Conservation (phyloP, 345 rosid species). For the Salix suchowensis region DNA sequence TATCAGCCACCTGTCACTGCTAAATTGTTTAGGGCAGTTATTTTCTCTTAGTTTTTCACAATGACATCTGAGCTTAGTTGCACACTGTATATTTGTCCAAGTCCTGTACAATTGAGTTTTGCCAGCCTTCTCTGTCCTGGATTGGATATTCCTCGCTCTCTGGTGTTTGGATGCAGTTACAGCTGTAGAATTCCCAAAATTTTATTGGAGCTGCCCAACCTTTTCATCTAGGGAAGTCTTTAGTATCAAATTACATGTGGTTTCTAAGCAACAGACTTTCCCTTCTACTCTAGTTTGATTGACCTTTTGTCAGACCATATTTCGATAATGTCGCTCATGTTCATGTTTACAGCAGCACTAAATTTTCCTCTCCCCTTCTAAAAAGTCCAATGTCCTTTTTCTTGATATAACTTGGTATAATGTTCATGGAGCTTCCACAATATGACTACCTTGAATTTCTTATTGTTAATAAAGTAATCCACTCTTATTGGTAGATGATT, state of each 20-base stretch:
- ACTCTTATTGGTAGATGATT: neutral
- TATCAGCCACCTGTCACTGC: neutral
- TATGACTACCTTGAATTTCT: neutral
- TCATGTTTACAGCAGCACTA: neutral
- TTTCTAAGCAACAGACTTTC: neutral
- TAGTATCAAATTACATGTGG: neutral
- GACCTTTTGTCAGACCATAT: neutral
- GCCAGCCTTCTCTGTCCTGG: neutral
- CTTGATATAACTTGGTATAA: too few relatives aligned
- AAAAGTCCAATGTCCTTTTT: neutral
- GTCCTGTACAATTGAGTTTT: neutral
- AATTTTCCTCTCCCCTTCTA: neutral
- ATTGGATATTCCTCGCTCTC: neutral
- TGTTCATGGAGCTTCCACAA: too few relatives aligned
- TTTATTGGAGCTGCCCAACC: constrained; percentile 1
- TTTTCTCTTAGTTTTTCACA: neutral
- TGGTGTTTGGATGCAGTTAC: neutral
- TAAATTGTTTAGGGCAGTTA: neutral
- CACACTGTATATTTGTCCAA: neutral
- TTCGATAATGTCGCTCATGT: neutral
- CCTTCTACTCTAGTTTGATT: neutral
- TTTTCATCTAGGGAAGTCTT: neutral
- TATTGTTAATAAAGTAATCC: neutral
- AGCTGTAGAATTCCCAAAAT: neutral
- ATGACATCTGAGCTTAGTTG: neutral